phyloP scores from a whole-genome alignment of 148 eudicot genomes.

The Dianthus caryophyllus region DNA sequence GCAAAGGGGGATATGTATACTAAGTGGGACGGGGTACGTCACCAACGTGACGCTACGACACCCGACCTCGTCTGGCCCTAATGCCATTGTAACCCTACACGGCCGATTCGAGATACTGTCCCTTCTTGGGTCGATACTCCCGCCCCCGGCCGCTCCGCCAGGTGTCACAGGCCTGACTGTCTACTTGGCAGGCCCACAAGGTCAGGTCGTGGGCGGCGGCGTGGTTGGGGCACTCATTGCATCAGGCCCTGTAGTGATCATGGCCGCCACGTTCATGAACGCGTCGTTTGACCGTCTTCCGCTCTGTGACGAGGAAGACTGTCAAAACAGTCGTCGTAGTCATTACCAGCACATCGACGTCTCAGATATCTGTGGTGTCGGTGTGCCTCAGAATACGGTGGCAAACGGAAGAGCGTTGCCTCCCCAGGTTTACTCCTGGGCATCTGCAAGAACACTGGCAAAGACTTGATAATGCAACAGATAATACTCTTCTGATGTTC shows the following conservation, averaged over 20 bases:
- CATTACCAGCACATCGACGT: slow-evolving; percentile 39
- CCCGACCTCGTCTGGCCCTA: slow-evolving; percentile 43
- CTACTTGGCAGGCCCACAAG: slow-evolving; percentile 63
- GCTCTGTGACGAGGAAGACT: slow-evolving; percentile 42
- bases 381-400: slow-evolving; percentile 43
- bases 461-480: slow-evolving; percentile 26
- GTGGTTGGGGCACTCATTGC: slow-evolving; percentile 69
- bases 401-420: slow-evolving; percentile 40
- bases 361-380: slow-evolving; percentile 38
- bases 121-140: slow-evolving; percentile 57
- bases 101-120: slow-evolving; percentile 80
- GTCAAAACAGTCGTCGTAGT: slow-evolving; percentile 38
- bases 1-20: slow-evolving; percentile 59
- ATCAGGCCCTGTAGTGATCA: slow-evolving; percentile 63
- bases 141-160: slow-evolving; percentile 57
- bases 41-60: slow-evolving; percentile 64
- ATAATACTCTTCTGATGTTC: neutral
- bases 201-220: slow-evolving; percentile 72
- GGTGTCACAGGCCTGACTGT: slow-evolving; percentile 63
- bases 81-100: slow-evolving; percentile 56
- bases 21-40: slow-evolving; percentile 64
- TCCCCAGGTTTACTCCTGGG: slow-evolving; percentile 46
- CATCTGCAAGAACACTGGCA: slow-evolving; percentile 36
- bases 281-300: slow-evolving; percentile 71
- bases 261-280: slow-evolving; percentile 68